phyloP scores from a whole-genome alignment of 768 basidiomycete species.

The Leucocoprinus birnbaumii region DNA sequence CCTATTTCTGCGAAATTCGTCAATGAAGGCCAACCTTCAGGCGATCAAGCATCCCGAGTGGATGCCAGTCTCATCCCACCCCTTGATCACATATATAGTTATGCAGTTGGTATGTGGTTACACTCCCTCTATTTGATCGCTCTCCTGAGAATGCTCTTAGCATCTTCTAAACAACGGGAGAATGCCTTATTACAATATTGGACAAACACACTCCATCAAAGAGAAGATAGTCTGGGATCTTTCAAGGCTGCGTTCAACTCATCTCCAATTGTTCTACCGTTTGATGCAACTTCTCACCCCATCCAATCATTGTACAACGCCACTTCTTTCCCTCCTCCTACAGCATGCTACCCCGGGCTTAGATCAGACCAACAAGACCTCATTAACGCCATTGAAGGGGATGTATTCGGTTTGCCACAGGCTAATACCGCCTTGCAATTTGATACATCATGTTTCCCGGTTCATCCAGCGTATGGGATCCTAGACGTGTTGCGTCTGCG shows the following conservation, averaged over 20 bases:
- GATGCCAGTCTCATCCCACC: constrained; percentile 31
- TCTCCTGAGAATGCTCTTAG: constrained; percentile 28
- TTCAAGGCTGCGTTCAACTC: constrained; percentile 47
- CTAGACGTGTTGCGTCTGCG: constrained; percentile 56
- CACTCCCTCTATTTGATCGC: background rate
- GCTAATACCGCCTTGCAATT: constrained; percentile 32
- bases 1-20: constrained; percentile 43
- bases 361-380: constrained; percentile 32
- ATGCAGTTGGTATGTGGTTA: constrained; percentile 47
- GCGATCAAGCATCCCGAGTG: constrained; percentile 42
- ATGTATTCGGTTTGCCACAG: constrained; percentile 46
- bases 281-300: constrained; percentile 45
- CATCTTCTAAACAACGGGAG: constrained; percentile 52
- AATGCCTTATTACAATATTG: constrained; percentile 51
- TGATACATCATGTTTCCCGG: constrained; percentile 48
- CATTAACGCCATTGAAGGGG: constrained; percentile 46
- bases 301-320: constrained; percentile 41
- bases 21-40: constrained; percentile 41
- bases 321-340: constrained; percentile 53
- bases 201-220: constrained; percentile 47
- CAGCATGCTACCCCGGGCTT: constrained; percentile 60
- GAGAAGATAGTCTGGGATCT: constrained; percentile 32
- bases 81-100: constrained; percentile 59
- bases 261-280: constrained; percentile 53
- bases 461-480: constrained; percentile 62